These are phyloP conservation scores for Hordeum vulgare DNA, from an alignment of 176 grass and related monocot species.

Conservation along the genomic window DNA sequence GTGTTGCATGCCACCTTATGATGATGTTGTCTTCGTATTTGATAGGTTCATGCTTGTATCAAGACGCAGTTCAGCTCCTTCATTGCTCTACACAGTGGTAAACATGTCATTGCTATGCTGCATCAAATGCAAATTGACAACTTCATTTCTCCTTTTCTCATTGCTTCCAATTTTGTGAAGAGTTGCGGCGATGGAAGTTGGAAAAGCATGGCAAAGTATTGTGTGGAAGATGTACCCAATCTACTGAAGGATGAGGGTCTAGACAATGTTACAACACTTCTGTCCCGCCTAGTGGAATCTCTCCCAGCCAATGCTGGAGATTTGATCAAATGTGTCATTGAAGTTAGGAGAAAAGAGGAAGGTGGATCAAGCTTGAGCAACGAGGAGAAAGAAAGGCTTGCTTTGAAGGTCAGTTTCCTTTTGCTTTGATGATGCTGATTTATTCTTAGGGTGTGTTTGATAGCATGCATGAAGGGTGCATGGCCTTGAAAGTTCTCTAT, in stretches of 20 bases:
- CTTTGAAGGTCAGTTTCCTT: slow-evolving; percentile 35
- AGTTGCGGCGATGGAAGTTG: slow-evolving; percentile 71
- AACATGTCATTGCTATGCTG: not conserved
- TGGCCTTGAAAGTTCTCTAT: too few species aligned
- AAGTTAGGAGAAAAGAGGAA: slow-evolving; percentile 88
- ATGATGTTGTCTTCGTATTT: slow-evolving; percentile 1
- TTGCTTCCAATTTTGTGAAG: slow-evolving; percentile 25
- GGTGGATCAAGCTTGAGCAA: slow-evolving; percentile 39
- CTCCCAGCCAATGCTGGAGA: slow-evolving; percentile 66
- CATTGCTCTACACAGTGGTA: slow-evolving; percentile 82
- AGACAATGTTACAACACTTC: slow-evolving; percentile 36
- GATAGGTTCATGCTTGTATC: slow-evolving; percentile 89
- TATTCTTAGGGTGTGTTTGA: too few species aligned
- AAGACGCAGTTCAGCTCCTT: slow-evolving; percentile 38
- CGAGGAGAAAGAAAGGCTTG: slow-evolving; percentile 67
- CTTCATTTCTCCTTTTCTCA: not conserved
- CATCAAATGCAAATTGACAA: not conserved
- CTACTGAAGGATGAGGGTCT: slow-evolving; percentile 53
- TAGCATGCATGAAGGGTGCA: too few species aligned
- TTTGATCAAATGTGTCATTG: slow-evolving; percentile 85
- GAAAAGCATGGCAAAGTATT: slow-evolving; percentile 60
- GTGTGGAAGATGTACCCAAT: slow-evolving; percentile 51
- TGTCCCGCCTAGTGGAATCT: slow-evolving; percentile 41
- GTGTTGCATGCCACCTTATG: not conserved
- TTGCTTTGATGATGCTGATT: slow-evolving; percentile 6